Conservation (phyloP, 1,139 yeast genomes). For the Hemisphaericaspora subhashii region DNA sequence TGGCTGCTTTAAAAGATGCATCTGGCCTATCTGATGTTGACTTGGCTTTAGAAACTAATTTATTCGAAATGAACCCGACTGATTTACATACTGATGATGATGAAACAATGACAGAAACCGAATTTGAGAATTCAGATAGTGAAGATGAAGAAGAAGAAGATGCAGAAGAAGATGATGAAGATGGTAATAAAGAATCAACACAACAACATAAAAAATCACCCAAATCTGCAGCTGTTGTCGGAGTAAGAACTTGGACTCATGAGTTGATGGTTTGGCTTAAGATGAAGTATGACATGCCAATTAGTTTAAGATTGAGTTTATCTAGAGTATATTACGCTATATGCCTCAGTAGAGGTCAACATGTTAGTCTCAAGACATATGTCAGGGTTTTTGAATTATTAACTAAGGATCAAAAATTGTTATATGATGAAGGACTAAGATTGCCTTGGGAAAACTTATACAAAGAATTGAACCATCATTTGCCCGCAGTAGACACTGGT, state of each 20-base stretch:
- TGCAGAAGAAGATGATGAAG: constrained; percentile 30
- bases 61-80: constrained; percentile 35
- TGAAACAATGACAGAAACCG: constrained; percentile 39
- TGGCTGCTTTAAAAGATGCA: constrained; percentile 39
- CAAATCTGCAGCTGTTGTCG: constrained; percentile 70
- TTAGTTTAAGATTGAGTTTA: constrained; percentile 58
- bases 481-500: constrained; percentile 32
- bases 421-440: constrained; percentile 38
- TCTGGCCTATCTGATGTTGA: constrained; percentile 46
- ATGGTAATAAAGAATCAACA: constrained; percentile 41
- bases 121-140: constrained; percentile 42
- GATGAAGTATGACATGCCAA: constrained; percentile 82
- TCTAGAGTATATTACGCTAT: constrained; percentile 74
- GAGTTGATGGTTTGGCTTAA: constrained; percentile 79
- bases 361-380: constrained; percentile 59
- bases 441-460: constrained; percentile 57
- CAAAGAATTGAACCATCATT: constrained; percentile 34
- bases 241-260: constrained; percentile 84
- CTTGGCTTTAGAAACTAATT: constrained; percentile 54
- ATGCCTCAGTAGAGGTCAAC: constrained; percentile 75
- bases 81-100: constrained; percentile 44
- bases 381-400: constrained; percentile 64
- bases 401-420: constrained; percentile 47
- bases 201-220: constrained; percentile 60
- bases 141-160: constrained; percentile 39